Percentiles rank a stretch among this genome's conserved stretches.
phyloP scores from a whole-genome alignment of 2,329 filamentous ascomycete species.

The Ophiosphaerella korrae region DNA sequence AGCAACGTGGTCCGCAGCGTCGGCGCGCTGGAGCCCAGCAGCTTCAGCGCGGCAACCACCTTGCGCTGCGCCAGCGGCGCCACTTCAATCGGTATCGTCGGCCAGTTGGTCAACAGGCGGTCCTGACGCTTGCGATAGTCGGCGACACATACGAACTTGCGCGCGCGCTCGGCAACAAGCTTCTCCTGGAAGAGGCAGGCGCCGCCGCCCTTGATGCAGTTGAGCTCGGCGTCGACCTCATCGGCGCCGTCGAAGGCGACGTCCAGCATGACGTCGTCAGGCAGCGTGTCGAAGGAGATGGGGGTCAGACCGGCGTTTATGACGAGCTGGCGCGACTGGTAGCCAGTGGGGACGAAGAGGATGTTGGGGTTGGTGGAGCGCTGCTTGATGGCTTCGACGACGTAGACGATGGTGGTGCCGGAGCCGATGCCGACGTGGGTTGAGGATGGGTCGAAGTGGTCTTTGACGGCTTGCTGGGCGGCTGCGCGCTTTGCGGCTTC shows the following conservation, averaged over 20 bases:
- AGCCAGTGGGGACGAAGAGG: conserved; percentile 90
- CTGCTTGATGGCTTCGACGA: conserved; percentile 75
- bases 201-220: conserved; percentile 96
- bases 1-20: conserved; percentile 73
- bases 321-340: conserved; percentile 87
- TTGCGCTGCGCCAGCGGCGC: conserved; percentile 80
- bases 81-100: conserved; percentile 89
- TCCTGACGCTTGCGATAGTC: conserved; percentile 89
- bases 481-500: conserved; percentile 78
- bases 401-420: conserved; percentile 81
- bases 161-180: conserved; percentile 82
- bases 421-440: conserved; percentile 79
- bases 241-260: conserved; percentile 96
- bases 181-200: conserved; percentile 99
- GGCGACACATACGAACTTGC: conserved; percentile 85
- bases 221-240: conserved; percentile 92
- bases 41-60: conserved; percentile 73
- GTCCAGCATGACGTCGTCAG: conserved; percentile 70
- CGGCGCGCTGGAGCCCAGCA: conserved; percentile 74
- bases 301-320: conserved; percentile 76
- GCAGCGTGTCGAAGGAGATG: conserved; percentile 77
- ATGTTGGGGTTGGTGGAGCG: conserved; percentile 57
- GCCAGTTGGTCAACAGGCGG: conserved; percentile 77
- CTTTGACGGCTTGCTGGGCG: conserved; percentile 72
- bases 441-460: conserved; percentile 69